Base-by-base conservation (phyloP, 2,329 filamentous ascomycete genomes). In the Colletotrichum agaves region DNA sequence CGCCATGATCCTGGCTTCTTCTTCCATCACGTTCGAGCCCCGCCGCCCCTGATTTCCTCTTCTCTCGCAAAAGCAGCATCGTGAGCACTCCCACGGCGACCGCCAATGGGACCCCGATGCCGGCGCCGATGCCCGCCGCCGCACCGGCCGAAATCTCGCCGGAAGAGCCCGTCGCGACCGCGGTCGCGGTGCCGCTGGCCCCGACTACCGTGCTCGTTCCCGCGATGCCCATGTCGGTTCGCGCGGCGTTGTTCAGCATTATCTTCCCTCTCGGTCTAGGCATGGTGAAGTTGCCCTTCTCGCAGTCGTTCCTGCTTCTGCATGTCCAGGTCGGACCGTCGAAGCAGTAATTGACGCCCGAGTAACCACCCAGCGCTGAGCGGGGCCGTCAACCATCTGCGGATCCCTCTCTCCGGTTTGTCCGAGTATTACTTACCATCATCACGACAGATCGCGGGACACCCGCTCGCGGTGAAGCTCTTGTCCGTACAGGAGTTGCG, bases 41-140 rank as follows among this genome's bases (percentile, higher is more conserved):
- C 41, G 52, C 52, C 11, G 27, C 47, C 17, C 37, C 60, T 15
- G 55, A 41, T 47, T 50, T 67, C 44, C 53, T 63, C 44, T 62
- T 62, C 58, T 69, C 67, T 5, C 63, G 63, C 19, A 67, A 17
- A 7, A 69, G 58, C 46, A 69, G 15, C 3, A 55, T 6, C 7
- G 53, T 62, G 4, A 69, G 67, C 12, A 35, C 33, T 15, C 13
- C 63, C 13, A 62, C 37, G 5, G 63, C 63, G 17, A 69, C 49
- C 11, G 59, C 46, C 23, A 69, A 15, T 39, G 67, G 63, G 2
- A 50, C 19, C 1, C 67, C 67, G 1, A 69, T 21, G n/a, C 67
- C 67, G 8, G 49, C 63, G 11, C 63, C 67, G n/a, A 69, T 69
- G 0, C 67, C 67, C 1, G 63, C 63, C 4, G 58, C 67, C 19